Evolutionary conservation across 2,329 filamentous ascomycete species (phyloP).

Genomic region (Neurospora sp.): DNA sequence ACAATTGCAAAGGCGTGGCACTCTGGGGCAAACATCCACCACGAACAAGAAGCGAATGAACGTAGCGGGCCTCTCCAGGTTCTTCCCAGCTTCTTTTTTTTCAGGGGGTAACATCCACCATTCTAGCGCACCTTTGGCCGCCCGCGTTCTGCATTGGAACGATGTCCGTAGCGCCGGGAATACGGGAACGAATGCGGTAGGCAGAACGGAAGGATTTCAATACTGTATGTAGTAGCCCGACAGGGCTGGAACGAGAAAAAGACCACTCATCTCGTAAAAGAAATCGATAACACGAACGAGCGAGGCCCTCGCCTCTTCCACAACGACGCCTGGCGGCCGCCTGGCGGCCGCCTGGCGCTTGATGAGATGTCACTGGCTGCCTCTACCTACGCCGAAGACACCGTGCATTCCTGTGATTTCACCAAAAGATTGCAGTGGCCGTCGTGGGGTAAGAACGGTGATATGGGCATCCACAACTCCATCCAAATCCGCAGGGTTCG

Average conservation of each 20-base stretch:
- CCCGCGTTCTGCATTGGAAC: not conserved
- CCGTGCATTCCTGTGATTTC: not conserved
- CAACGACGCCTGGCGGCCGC: not conserved
- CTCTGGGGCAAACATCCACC: not conserved
- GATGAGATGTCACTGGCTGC: not conserved
- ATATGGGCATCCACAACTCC: not conserved
- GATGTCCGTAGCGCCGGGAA: not conserved
- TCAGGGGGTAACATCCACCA: not conserved
- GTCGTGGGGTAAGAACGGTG: not conserved
- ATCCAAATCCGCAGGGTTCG: not conserved
- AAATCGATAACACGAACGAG: not conserved
- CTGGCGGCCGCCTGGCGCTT: not conserved
- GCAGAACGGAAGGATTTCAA: not conserved
- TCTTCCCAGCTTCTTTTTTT: not conserved
- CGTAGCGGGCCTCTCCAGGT: not conserved
- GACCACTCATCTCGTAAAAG: not conserved
- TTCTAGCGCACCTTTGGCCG: not conserved
- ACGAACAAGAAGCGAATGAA: not conserved
- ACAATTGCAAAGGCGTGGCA: not conserved
- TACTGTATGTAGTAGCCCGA: not conserved
- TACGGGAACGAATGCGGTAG: not conserved
- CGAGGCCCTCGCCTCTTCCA: not conserved
- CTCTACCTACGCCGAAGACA: not conserved
- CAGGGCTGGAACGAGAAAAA: not conserved
- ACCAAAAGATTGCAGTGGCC: not conserved